These are phyloP conservation scores for Rubia occidens DNA, from an alignment of 305 asterid genomes.

Conservation along the genomic window DNA sequence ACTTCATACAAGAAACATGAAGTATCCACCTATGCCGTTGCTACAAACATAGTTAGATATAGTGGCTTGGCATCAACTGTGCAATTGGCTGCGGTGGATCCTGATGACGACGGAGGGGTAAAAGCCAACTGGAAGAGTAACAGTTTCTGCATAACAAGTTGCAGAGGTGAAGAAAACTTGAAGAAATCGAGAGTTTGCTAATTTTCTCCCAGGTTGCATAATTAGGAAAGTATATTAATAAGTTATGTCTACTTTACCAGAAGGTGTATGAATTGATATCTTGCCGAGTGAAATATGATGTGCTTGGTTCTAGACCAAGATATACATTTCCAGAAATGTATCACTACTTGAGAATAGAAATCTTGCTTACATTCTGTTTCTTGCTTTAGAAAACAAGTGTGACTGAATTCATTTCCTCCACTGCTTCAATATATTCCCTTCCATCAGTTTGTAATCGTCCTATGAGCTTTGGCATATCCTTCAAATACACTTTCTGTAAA, in stretches of 20 bases:
- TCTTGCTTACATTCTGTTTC: background rate
- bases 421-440: slow-evolving; percentile 2
- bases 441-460: slow-evolving; percentile 10
- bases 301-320: background rate
- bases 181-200: slow-evolving; percentile 23
- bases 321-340: background rate
- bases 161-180: slow-evolving; percentile 12
- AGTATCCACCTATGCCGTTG: slow-evolving; percentile 18
- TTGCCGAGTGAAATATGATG: background rate
- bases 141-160: slow-evolving; percentile 1
- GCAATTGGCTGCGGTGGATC: background rate
- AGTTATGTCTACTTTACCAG: background rate
- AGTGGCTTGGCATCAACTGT: slow-evolving; percentile 8
- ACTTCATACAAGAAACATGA: slow-evolving; percentile 19
- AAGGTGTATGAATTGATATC: background rate
- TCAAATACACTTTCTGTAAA: slow-evolving; percentile 14
- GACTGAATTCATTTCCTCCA: slow-evolving; percentile 8
- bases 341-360: background rate
- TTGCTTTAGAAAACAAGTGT: slow-evolving; percentile 7
- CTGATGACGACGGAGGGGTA: slow-evolving; percentile 5
- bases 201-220: background rate
- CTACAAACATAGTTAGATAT: slow-evolving; percentile 22
- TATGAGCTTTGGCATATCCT: slow-evolving; percentile 20
- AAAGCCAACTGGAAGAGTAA: slow-evolving; percentile 12
- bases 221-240: background rate